These are phyloP conservation scores for Trichoderma guizhouense DNA, from an alignment of 2,329 filamentous ascomycete genomes.

Conservation along the genomic window DNA sequence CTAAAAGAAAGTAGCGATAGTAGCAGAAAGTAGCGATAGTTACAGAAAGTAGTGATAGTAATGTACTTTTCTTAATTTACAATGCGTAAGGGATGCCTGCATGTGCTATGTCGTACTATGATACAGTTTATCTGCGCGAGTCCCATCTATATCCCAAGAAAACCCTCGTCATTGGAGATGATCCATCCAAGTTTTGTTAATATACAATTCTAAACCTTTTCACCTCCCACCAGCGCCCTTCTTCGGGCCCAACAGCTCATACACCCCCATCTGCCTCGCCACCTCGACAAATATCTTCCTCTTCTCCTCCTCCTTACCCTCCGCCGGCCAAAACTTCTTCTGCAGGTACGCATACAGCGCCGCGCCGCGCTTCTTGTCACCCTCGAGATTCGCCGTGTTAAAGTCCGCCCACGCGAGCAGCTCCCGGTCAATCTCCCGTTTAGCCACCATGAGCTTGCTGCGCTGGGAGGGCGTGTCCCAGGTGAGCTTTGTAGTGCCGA, in stretches of 20 bases:
- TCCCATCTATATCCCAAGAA: neutral
- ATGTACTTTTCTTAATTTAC: neutral
- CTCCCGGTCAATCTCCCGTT: slow-evolving; percentile 41
- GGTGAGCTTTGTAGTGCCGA: slow-evolving; percentile 43
- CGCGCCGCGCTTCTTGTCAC: slow-evolving; percentile 30
- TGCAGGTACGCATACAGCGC: slow-evolving; percentile 45
- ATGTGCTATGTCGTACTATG: neutral
- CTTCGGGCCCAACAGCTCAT: slow-evolving; percentile 30
- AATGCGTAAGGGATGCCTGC: neutral
- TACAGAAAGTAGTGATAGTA: no score
- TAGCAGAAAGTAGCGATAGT: no score
- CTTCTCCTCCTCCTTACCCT: slow-evolving; percentile 25
- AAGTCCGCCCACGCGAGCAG: slow-evolving; percentile 31
- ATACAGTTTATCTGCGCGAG: neutral
- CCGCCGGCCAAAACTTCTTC: slow-evolving; percentile 35
- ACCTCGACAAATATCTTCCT: slow-evolving; percentile 31
- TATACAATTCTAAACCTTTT: slow-evolving; percentile 10
- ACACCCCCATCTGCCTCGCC: slow-evolving; percentile 44
- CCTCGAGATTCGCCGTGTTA: slow-evolving; percentile 36
- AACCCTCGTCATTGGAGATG: neutral
- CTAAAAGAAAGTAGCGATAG: no score
- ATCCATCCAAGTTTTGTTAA: slow-evolving; percentile 5
- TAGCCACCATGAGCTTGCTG: slow-evolving; percentile 40
- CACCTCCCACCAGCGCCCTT: neutral
- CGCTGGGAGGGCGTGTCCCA: slow-evolving; percentile 41